Conservation (phyloP, 805 yeast species). For the Jamesozyma lodderae region DNA sequence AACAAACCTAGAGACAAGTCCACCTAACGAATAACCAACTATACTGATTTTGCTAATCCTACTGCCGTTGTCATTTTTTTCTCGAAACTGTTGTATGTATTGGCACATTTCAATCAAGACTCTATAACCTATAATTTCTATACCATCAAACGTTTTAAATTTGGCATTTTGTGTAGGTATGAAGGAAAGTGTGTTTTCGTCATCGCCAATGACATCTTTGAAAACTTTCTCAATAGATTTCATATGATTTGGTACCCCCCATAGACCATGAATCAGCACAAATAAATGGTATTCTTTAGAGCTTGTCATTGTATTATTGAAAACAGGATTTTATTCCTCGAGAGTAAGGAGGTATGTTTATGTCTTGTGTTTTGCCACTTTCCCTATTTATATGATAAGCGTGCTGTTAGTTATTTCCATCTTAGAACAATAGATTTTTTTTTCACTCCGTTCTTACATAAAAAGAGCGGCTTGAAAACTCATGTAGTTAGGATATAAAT, state of each 20-base stretch:
- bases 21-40: constrained; percentile 86
- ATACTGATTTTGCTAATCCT: constrained; percentile 48
- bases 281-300: too few species aligned
- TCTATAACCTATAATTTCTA: constrained; percentile 61
- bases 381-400: too few species aligned
- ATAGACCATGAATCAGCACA: constrained; percentile 69
- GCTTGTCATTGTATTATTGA: too few species aligned
- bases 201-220: constrained; percentile 29
- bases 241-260: constrained; percentile 61
- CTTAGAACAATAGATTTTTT: too few species aligned
- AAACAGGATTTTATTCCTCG: too few species aligned
- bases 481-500: too few species aligned
- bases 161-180: constrained; percentile 56
- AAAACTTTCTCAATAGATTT: constrained; percentile 38
- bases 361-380: too few species aligned
- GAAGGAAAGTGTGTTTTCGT: constrained; percentile 37
- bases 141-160: constrained; percentile 78
- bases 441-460: too few species aligned
- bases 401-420: too few species aligned
- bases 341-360: too few species aligned
- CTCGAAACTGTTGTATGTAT: constrained; percentile 35
- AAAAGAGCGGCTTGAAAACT: too few species aligned
- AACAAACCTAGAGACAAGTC: constrained; percentile 71
- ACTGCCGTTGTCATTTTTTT: constrained; percentile 17
- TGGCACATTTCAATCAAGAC: constrained; percentile 55